phyloP scores from a whole-genome alignment of 2,329 filamentous ascomycete species.

The Amesomyces nigricolor region DNA sequence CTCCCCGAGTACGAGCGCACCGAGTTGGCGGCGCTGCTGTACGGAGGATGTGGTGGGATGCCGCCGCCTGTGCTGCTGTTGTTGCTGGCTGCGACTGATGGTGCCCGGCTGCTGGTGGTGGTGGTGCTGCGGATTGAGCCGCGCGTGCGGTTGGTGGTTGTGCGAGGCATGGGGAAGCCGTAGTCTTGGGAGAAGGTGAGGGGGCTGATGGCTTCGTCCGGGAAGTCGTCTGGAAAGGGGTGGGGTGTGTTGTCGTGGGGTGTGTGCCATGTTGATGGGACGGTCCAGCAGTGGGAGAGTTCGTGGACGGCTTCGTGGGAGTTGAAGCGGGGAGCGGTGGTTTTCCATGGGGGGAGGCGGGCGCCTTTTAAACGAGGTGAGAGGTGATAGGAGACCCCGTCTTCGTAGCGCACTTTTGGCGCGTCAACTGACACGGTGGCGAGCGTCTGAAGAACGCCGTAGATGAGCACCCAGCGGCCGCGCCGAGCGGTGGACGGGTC shows the following conservation, averaged over 20 bases:
- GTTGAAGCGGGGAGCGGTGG: neutral
- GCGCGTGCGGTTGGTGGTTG: constrained; percentile 21
- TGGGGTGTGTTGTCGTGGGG: constrained; percentile 17
- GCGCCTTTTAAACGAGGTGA: constrained; percentile 48
- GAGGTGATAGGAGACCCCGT: constrained; percentile 52
- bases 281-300: constrained; percentile 49
- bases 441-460: constrained; percentile 54
- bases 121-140: constrained; percentile 15
- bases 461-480: constrained; percentile 57
- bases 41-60: neutral
- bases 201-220: constrained; percentile 23
- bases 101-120: constrained; percentile 18
- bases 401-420: constrained; percentile 46
- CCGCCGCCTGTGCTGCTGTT: constrained; percentile 16
- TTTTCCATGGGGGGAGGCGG: constrained; percentile 51
- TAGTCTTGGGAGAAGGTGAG: constrained; percentile 24
- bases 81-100: constrained; percentile 11
- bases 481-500: constrained; percentile 52
- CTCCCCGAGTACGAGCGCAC: constrained; percentile 28
- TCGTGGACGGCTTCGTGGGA: constrained; percentile 41
- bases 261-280: constrained; percentile 38
- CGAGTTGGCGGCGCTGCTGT: constrained; percentile 20
- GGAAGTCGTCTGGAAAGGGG: constrained; percentile 28
- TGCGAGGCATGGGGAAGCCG: constrained; percentile 26
- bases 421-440: constrained; percentile 55